A percentile compares a stretch with the other conserved stretches of the same genome.
phyloP scores from a whole-genome alignment of 2,329 filamentous ascomycete species.

The Chaetomium globosum region DNA sequence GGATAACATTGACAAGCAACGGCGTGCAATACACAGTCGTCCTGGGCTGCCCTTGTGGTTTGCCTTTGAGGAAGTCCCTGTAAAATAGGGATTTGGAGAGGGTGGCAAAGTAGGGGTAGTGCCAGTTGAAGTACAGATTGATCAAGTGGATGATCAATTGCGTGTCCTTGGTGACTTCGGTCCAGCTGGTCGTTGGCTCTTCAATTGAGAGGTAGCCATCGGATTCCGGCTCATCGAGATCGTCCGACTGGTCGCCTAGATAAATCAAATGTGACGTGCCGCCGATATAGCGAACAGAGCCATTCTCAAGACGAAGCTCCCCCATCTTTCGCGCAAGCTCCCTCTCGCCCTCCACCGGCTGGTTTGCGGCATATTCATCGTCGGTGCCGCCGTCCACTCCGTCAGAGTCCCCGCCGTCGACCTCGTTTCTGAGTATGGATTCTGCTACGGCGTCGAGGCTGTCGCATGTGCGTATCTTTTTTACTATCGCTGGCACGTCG shows the following conservation, averaged over 20 bases:
- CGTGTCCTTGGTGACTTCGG: slow-evolving; percentile 76
- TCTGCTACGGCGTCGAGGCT: slow-evolving; percentile 61
- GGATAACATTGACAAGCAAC: slow-evolving; percentile 88
- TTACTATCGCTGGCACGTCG: slow-evolving; percentile 78
- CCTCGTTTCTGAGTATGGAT: slow-evolving; percentile 52
- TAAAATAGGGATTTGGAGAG: slow-evolving; percentile 86
- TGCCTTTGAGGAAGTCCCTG: slow-evolving; percentile 77
- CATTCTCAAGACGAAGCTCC: slow-evolving; percentile 82
- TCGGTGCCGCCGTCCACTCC: slow-evolving; percentile 47
- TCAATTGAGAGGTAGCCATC: slow-evolving; percentile 57
- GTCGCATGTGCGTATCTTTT: slow-evolving; percentile 84
- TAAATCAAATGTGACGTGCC: slow-evolving; percentile 94
- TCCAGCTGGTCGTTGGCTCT: slow-evolving; percentile 83
- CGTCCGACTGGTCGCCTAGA: slow-evolving; percentile 56
- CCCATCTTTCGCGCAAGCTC: slow-evolving; percentile 93
- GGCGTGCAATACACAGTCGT: slow-evolving; percentile 80
- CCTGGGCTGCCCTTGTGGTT: slow-evolving; percentile 54
- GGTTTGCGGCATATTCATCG: slow-evolving; percentile 45
- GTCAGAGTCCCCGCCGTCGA: slow-evolving; percentile 46
- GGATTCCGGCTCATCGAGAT: slow-evolving; percentile 47
- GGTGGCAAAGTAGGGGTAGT: slow-evolving; percentile 94
- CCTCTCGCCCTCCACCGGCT: slow-evolving; percentile 63
- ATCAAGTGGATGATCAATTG: slow-evolving; percentile 82
- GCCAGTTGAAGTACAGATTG: slow-evolving; percentile 98
- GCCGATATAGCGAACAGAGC: slow-evolving; percentile 85